Evolutionary conservation across 139 green algal species (phyloP).

Genomic region (Chlorokybus atmophyticus): DNA sequence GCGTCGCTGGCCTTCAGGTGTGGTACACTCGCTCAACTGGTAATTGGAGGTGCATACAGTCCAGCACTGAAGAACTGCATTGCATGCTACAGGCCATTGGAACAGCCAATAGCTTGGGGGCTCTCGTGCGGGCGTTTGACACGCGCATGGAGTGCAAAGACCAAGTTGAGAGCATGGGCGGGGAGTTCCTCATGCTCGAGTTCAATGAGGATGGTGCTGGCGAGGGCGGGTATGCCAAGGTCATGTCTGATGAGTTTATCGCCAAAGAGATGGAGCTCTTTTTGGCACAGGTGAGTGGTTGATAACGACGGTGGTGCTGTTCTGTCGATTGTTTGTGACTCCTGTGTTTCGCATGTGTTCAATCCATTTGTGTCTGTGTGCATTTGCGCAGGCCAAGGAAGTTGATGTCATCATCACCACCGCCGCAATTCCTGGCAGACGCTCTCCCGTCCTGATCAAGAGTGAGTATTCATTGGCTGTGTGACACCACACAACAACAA

Average conservation of each 20-base stretch:
- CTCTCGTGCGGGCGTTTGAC: constrained; percentile 18
- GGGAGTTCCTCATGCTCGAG: constrained; percentile 21
- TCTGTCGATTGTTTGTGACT: too few relatives aligned
- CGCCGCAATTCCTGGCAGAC: constrained; percentile 65
- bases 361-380: too few relatives aligned
- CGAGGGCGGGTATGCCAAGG: constrained; percentile 20
- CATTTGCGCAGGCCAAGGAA: constrained; percentile 16
- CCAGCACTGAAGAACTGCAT: too few relatives aligned
- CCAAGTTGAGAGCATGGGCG: constrained; percentile 20
- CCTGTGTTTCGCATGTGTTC: too few relatives aligned
- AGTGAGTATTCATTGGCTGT: too few relatives aligned
- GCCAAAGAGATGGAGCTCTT: constrained; percentile 22
- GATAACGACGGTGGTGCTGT: too few relatives aligned
- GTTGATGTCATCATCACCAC: constrained; percentile 81
- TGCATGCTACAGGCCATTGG: constrained; percentile 8
- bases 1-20: constrained; percentile 20
- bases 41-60: too few relatives aligned
- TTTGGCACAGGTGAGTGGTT: too few relatives aligned
- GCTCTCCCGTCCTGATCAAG: constrained; percentile 65
- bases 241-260: constrained; percentile 20
- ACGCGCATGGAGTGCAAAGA: constrained; percentile 6
- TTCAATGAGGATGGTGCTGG: constrained; percentile 8
- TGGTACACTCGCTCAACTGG: too few relatives aligned
- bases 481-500: too few relatives aligned
- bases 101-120: constrained; percentile 6